A percentile compares a stretch with the other conserved stretches of the same genome.
Evolutionary conservation across 2,329 filamentous ascomycete genomes (phyloP).

Genomic region (Penicillium sumatraense): DNA sequence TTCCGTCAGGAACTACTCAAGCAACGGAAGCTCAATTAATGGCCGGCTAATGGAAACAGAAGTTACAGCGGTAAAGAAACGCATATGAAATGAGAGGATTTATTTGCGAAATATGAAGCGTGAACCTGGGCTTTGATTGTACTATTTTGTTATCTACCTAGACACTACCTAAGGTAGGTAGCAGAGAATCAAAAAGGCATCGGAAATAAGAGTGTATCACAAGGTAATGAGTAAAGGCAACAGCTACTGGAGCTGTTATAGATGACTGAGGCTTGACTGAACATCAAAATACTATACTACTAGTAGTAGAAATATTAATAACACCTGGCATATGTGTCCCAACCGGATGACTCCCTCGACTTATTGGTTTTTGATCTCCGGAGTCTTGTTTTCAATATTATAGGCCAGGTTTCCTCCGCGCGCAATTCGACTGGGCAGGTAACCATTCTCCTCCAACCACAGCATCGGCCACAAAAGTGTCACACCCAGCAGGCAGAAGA

Average conservation of each 20-base stretch:
- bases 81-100: no score
- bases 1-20: conserved; percentile 34
- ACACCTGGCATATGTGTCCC: neutral
- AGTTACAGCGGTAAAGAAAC: neutral
- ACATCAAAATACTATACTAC: no score
- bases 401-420: conserved; percentile 31
- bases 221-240: neutral
- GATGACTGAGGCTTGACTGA: neutral
- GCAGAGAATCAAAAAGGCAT: neutral
- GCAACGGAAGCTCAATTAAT: conserved; percentile 26
- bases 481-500: conserved; percentile 67
- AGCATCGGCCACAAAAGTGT: conserved; percentile 56
- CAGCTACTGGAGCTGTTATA: no score
- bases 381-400: conserved; percentile 27
- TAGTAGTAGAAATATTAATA: neutral
- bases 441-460: conserved; percentile 52
- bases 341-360: neutral
- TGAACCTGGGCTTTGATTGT: neutral
- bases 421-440: conserved; percentile 28
- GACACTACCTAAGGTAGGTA: no score
- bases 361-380: conserved; percentile 30
- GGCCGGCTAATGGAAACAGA: neutral
- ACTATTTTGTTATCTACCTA: neutral
- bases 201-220: neutral
- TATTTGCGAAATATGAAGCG: neutral